Evolutionary conservation across 352 stramenopile genomes (phyloP).

Genomic region (Phytophthora ramorum): DNA sequence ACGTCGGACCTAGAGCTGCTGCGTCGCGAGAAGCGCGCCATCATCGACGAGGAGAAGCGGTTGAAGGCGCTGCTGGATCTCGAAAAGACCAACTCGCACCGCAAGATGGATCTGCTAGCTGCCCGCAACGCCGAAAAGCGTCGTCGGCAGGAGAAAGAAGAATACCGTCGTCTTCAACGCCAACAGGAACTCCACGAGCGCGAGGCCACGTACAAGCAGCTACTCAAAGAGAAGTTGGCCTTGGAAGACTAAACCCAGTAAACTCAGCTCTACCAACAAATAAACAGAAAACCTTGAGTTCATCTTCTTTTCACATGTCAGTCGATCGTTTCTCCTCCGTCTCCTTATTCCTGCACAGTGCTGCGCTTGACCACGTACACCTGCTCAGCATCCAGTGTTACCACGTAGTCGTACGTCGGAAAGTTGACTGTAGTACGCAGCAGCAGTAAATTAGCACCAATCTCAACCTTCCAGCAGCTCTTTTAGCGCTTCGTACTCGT

Average conservation of each 20-base stretch:
- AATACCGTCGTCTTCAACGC: slow-evolving; percentile 77
- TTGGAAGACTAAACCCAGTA: slow-evolving; percentile 43
- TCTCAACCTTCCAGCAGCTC: slow-evolving; percentile 1
- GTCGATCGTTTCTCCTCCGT: slow-evolving; percentile 2
- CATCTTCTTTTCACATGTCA: slow-evolving; percentile 2
- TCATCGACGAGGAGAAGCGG: slow-evolving; percentile 94
- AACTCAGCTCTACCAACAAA: slow-evolving; percentile 7
- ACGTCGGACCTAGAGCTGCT: slow-evolving; percentile 92
- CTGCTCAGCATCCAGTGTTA: slow-evolving; percentile 68
- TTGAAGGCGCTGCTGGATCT: slow-evolving; percentile 94
- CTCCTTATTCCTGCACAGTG: slow-evolving; percentile 37
- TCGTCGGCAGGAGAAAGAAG: slow-evolving; percentile 89
- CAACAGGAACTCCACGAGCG: slow-evolving; percentile 71
- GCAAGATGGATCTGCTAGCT: slow-evolving; percentile 92
- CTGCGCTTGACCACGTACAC: slow-evolving; percentile 82
- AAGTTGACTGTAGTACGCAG: slow-evolving; percentile 56
- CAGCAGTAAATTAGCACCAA: slow-evolving; percentile 1
- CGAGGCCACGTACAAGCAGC: slow-evolving; percentile 69
- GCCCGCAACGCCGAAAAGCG: slow-evolving; percentile 92
- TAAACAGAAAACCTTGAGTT: neutral
- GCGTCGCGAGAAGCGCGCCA: slow-evolving; percentile 93
- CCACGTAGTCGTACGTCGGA: slow-evolving; percentile 67
- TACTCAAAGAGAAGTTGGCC: slow-evolving; percentile 87
- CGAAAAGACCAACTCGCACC: slow-evolving; percentile 93
- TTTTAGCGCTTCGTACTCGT: slow-evolving; percentile 46